These are phyloP conservation scores for Backusella parvicylindrica DNA, from an alignment of 192 early-diverging fungal genomes.

Conservation along the genomic window DNA sequence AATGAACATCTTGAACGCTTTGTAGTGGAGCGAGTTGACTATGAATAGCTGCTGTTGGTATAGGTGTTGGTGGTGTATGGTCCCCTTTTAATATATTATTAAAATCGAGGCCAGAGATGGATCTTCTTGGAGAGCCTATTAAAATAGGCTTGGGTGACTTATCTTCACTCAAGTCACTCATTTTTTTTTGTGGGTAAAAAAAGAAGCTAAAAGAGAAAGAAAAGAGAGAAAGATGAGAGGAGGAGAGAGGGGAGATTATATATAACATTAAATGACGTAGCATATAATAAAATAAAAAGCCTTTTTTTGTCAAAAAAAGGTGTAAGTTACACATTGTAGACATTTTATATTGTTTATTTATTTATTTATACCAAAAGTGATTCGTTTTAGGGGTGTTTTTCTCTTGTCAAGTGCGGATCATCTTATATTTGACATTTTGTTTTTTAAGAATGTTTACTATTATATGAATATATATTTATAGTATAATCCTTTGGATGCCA, in stretches of 20 bases:
- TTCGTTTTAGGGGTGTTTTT: too few relatives aligned
- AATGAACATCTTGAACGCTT: constrained; percentile 2
- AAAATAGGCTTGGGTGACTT: neutral
- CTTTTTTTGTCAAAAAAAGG: neutral
- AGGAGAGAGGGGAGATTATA: neutral
- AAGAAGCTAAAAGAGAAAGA: neutral
- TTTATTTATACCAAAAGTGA: too few relatives aligned
- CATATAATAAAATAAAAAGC: neutral
- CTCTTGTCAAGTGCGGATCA: too few relatives aligned
- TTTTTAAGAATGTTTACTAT: too few relatives aligned
- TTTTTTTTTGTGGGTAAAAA: neutral
- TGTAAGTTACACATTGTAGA: too few relatives aligned
- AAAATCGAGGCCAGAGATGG: neutral
- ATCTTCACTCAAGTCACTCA: neutral
- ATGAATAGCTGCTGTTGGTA: neutral
- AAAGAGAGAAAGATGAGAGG: neutral
- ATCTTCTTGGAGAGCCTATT: neutral
- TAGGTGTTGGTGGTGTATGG: neutral
- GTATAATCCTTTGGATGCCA: too few relatives aligned
- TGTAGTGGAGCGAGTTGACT: neutral
- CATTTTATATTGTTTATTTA: too few relatives aligned
- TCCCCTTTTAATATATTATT: neutral
- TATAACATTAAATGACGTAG: neutral
- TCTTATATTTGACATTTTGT: too few relatives aligned
- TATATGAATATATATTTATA: too few relatives aligned